A percentile compares a stretch with the other conserved stretches of the same genome.
These are phyloP conservation scores for Hericium coralloides DNA, from an alignment of 768 basidiomycete species.

Conservation along the genomic window DNA sequence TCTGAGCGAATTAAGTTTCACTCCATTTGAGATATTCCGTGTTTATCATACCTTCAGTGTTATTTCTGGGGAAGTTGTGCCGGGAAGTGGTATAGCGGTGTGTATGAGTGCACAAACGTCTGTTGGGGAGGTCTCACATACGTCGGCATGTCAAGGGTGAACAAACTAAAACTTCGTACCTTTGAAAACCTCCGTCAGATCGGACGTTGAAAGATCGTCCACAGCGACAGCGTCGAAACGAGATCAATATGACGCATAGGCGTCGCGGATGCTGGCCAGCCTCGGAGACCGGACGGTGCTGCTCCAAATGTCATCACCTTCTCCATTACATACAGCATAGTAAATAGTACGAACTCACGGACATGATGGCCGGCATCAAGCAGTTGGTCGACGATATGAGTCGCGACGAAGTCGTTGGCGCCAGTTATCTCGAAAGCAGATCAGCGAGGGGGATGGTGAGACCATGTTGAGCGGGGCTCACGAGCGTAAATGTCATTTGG, in stretches of 20 bases:
- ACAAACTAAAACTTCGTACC: too few species aligned
- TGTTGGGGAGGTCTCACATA: not conserved
- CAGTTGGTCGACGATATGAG: constrained; percentile 22
- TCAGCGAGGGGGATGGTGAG: too few species aligned
- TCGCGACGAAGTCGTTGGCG: constrained; percentile 29
- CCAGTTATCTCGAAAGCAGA: constrained; percentile 29
- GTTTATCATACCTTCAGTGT: not conserved
- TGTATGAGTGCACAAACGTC: constrained; percentile 10
- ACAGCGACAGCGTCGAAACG: constrained; percentile 11
- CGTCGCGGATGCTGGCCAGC: constrained; percentile 4
- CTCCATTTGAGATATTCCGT: too few species aligned
- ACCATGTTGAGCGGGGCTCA: too few species aligned
- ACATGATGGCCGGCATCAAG: constrained; percentile 41
- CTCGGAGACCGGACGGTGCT: constrained; percentile 17
- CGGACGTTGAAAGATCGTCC: constrained; percentile 15
- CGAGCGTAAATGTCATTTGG: too few species aligned
- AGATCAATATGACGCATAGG: constrained; percentile 10
- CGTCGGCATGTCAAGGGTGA: too few species aligned
- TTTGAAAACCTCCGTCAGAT: constrained; percentile 5
- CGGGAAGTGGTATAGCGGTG: constrained; percentile 6
- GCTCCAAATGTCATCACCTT: not conserved
- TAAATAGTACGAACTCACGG: constrained; percentile 25
- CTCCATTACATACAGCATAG: not conserved
- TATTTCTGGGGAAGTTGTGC: constrained; percentile 2
- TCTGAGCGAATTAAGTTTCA: not conserved